These are phyloP conservation scores for Saturnispora quitensis DNA, from an alignment of 805 yeast genomes.

Conservation along the genomic window DNA sequence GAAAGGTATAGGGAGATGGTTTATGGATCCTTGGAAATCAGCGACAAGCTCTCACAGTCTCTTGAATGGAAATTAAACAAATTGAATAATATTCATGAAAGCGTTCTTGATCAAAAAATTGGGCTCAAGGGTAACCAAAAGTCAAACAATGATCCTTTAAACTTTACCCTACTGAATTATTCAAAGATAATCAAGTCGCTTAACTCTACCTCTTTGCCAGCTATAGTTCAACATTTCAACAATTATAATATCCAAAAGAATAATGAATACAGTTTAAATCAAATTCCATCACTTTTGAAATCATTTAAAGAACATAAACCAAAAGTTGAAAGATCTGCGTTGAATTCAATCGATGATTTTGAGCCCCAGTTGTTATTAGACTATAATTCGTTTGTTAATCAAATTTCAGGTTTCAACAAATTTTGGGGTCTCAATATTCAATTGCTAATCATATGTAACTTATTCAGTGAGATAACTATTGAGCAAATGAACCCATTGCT, in stretches of 20 bases:
- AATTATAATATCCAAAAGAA: not conserved
- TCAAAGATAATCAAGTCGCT: not conserved
- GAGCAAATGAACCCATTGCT: constrained; percentile 16
- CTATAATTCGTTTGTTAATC: constrained; percentile 18
- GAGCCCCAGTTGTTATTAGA: constrained; percentile 23
- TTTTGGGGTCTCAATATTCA: constrained; percentile 18
- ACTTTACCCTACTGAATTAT: not conserved
- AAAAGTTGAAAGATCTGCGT: not conserved
- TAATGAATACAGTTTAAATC: not conserved
- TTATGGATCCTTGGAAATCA: constrained; percentile 21
- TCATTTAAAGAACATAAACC: not conserved
- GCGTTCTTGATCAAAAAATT: not conserved
- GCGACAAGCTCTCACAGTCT: constrained; percentile 23
- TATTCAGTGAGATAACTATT: constrained; percentile 14
- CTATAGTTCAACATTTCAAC: not conserved
- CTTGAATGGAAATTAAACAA: constrained; percentile 23
- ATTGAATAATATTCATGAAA: constrained; percentile 13
- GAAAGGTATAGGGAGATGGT: constrained; percentile 20
- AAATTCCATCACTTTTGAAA: not conserved
- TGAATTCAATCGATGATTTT: not conserved
- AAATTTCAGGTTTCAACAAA: constrained; percentile 13
- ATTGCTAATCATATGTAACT: constrained; percentile 19
- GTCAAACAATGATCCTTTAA: not conserved
- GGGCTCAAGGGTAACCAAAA: not conserved
- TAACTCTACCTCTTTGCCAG: not conserved